These are phyloP conservation scores for Pythium phragmiticola DNA, from an alignment of 352 stramenopile genomes.

Conservation along the genomic window DNA sequence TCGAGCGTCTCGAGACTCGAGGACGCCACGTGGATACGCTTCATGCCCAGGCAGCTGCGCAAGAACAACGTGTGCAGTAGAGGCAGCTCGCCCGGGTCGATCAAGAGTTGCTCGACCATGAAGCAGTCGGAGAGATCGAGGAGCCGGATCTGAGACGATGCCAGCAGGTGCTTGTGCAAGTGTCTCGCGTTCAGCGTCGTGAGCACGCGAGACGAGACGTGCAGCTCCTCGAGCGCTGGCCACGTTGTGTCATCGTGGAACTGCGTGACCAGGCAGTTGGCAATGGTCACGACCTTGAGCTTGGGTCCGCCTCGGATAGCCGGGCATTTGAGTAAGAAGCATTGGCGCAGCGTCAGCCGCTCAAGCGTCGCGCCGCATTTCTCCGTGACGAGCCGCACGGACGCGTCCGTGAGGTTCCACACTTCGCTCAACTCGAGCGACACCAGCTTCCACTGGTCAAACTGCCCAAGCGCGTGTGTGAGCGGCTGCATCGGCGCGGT, in stretches of 20 bases:
- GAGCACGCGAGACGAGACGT: conserved; percentile 48
- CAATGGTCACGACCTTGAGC: conserved; percentile 36
- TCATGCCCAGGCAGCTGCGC: conserved; percentile 44
- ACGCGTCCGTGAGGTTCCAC: conserved; percentile 45
- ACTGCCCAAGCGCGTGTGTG: conserved; percentile 34
- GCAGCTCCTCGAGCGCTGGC: conserved; percentile 45
- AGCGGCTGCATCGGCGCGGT: conserved; percentile 32
- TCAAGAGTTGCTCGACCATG: conserved; percentile 54
- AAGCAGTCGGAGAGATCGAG: conserved; percentile 49
- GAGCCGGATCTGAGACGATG: conserved; percentile 25
- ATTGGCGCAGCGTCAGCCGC: conserved; percentile 47
- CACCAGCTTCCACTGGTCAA: conserved; percentile 31
- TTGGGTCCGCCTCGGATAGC: conserved; percentile 35
- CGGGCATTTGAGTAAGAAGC: conserved; percentile 56
- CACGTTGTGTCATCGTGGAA: conserved; percentile 45
- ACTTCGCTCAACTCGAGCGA: conserved; percentile 46
- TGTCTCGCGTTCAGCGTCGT: conserved; percentile 37
- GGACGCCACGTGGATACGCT: conserved; percentile 57
- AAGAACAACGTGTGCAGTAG: conserved; percentile 40
- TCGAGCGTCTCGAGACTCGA: conserved; percentile 40
- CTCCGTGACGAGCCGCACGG: conserved; percentile 39
- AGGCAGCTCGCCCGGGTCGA: conserved; percentile 57
- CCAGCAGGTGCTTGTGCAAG: conserved; percentile 46
- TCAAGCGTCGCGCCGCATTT: conserved; percentile 37
- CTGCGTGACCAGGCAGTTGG: conserved; percentile 42